phyloP scores from a whole-genome alignment of 805 yeast genomes.

The Sporopachydermia quercuum region DNA sequence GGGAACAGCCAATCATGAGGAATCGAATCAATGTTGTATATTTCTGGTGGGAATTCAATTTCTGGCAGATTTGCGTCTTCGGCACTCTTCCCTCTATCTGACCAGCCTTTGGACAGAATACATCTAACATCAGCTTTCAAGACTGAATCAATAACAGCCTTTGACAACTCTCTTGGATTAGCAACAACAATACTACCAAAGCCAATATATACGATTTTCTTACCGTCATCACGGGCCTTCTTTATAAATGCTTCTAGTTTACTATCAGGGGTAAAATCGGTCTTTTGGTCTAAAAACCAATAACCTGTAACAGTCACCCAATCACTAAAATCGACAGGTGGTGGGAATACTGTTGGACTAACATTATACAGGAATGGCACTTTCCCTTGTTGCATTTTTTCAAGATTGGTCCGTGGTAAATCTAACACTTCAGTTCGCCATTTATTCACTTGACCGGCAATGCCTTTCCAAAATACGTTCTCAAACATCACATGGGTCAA shows the following conservation, averaged over 20 bases:
- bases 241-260: constrained; percentile 43
- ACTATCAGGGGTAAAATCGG: constrained; percentile 42
- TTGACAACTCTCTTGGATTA: constrained; percentile 64
- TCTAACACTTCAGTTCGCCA: constrained; percentile 67
- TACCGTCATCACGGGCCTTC: constrained; percentile 41
- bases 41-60: constrained; percentile 43
- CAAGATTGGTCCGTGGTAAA: constrained; percentile 55
- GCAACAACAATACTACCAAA: constrained; percentile 91
- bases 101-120: constrained; percentile 89
- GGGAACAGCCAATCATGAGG: constrained; percentile 96
- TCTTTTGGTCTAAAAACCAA: constrained; percentile 54
- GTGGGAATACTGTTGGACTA: constrained; percentile 80
- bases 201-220: constrained; percentile 79
- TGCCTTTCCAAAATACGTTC: constrained; percentile 87
- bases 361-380: constrained; percentile 84
- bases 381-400: constrained; percentile 54
- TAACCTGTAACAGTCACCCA: constrained; percentile 96
- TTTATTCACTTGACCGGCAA: constrained; percentile 67
- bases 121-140: constrained; percentile 70
- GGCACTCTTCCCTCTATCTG: constrained; percentile 44
- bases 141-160: constrained; percentile 69
- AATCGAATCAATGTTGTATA: constrained; percentile 54
- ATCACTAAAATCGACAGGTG: constrained; percentile 84
- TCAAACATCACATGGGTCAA: constrained; percentile 89
- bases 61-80: constrained; percentile 23